phyloP scores from a whole-genome alignment of 1,139 yeast species.

The Debaryomyces coudertii region DNA sequence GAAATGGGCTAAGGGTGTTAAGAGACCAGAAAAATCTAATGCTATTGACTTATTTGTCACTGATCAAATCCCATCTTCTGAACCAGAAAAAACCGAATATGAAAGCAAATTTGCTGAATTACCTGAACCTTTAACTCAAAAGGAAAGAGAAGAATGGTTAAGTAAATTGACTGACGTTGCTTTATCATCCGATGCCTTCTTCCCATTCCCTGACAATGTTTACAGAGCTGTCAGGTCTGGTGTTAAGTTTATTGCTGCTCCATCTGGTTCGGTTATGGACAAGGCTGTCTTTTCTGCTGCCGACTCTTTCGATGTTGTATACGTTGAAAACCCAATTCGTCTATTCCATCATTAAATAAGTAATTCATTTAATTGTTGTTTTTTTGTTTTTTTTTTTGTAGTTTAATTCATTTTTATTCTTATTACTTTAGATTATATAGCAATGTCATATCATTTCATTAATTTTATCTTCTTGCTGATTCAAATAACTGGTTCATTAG shows the following conservation, averaged over 20 bases:
- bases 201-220: constrained; percentile 99
- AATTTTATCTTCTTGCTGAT: neutral
- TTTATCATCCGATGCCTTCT: constrained; percentile 94
- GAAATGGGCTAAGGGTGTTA: constrained; percentile 97
- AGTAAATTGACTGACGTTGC: constrained; percentile 81
- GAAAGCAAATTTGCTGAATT: constrained; percentile 82
- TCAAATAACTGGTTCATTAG: neutral
- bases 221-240: constrained; percentile 97
- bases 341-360: constrained; percentile 83
- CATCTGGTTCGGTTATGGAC: constrained; percentile 97
- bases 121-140: constrained; percentile 80
- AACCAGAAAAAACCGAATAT: constrained; percentile 92
- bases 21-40: constrained; percentile 98
- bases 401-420: constrained; percentile 2
- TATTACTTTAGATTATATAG: constrained; percentile 4
- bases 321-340: constrained; percentile 94
- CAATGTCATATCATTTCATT: neutral
- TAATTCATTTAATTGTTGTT: constrained; percentile 3
- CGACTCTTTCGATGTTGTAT: constrained; percentile 81
- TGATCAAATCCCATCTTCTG: constrained; percentile 85
- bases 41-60: constrained; percentile 95
- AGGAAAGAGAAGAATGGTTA: constrained; percentile 89
- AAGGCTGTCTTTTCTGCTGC: constrained; percentile 96
- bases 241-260: constrained; percentile 93
- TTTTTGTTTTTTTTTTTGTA: constrained; percentile 2